Evolutionary conservation across 805 yeast species (phyloP).

Genomic region (Tetrapisispora nanseiensis): DNA sequence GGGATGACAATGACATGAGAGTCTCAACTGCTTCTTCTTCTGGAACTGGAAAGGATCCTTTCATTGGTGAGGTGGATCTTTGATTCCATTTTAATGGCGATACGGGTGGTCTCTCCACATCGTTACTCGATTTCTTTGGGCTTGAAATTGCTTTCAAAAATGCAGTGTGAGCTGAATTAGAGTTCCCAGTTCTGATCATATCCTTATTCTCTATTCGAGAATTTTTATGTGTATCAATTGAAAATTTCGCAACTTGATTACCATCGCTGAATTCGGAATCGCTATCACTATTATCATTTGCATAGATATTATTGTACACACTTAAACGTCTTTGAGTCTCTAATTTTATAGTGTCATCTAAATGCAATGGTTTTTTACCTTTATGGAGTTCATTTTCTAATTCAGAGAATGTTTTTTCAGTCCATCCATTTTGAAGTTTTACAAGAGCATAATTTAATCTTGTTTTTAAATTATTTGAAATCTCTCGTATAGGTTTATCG

Average conservation of each 20-base stretch:
- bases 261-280: not conserved
- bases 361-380: slow-evolving; percentile 8
- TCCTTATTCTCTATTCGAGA: not conserved
- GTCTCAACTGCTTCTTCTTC: slow-evolving; percentile 36
- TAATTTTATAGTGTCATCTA: not conserved
- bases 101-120: not conserved
- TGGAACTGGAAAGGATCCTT: slow-evolving; percentile 15
- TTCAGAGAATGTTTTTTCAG: slow-evolving; percentile 22
- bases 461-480: slow-evolving; percentile 33
- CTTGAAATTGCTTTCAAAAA: slow-evolving; percentile 33
- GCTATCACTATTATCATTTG: slow-evolving; percentile 7
- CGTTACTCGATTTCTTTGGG: not conserved
- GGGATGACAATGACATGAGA: slow-evolving; percentile 34
- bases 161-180: slow-evolving; percentile 33
- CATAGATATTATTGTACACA: slow-evolving; percentile 2
- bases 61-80: slow-evolving; percentile 1
- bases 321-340: slow-evolving; percentile 9
- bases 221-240: not conserved
- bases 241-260: not conserved
- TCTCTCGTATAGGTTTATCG: slow-evolving; percentile 32
- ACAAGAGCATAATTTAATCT: slow-evolving; percentile 35
- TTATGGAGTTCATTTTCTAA: slow-evolving; percentile 14
- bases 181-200: slow-evolving; percentile 3
- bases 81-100: slow-evolving; percentile 7
- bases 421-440: slow-evolving; percentile 31